Evolutionary conservation across 75 land plant genomes (phyloP).

Genomic region (Ceratopteris richardii): DNA sequence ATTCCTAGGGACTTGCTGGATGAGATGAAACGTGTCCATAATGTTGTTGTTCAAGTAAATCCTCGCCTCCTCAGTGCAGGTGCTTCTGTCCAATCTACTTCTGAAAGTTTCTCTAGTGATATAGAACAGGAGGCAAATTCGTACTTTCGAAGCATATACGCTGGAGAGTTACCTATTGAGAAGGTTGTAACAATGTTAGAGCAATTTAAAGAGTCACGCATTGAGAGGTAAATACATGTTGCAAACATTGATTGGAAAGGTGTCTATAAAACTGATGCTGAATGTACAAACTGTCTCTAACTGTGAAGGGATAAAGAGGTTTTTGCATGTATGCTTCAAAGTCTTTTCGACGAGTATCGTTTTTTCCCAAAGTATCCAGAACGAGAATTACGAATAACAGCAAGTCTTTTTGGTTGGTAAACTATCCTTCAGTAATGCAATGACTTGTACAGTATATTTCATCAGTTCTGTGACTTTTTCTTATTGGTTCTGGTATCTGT

Average conservation of each 20-base stretch:
- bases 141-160: constrained; percentile 77
- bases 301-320: constrained; percentile 66
- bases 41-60: constrained; percentile 22
- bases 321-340: constrained; percentile 76
- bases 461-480: not conserved
- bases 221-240: constrained; percentile 47
- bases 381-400: constrained; percentile 62
- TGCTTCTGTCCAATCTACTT: constrained; percentile 31
- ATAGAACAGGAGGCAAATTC: constrained; percentile 83
- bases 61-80: constrained; percentile 38
- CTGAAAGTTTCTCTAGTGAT: constrained; percentile 51
- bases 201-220: constrained; percentile 60
- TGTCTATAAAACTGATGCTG: too few relatives aligned
- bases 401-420: constrained; percentile 84
- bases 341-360: constrained; percentile 91
- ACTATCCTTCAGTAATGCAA: not conserved
- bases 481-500: not conserved
- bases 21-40: constrained; percentile 49
- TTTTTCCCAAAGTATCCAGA: constrained; percentile 93
- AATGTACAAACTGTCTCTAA: too few relatives aligned
- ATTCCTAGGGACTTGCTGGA: constrained; percentile 48
- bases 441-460: too few relatives aligned
- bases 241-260: too few relatives aligned
- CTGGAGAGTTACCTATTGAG: constrained; percentile 57
- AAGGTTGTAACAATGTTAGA: constrained; percentile 72